Base-by-base conservation (phyloP, 192 early-diverging fungal species). In the Thoreauomyces humboldtii region DNA sequence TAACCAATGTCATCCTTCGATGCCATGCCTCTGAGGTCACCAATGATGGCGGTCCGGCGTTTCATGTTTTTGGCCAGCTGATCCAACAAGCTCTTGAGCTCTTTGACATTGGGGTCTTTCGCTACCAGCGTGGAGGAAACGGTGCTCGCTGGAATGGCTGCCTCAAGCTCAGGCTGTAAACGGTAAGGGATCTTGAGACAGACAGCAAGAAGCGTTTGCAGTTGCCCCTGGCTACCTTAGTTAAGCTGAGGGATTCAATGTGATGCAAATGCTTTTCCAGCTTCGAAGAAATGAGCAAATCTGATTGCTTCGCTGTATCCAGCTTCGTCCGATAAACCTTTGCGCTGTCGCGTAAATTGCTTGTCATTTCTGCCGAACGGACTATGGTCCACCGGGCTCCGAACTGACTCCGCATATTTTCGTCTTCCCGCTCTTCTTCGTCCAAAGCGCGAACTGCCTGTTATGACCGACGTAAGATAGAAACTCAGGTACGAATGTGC, bases 1-100 rank as follows among this genome's bases (percentile, higher is more conserved):
- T 27, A 7, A 70, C 87, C 86, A 51, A 95, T 89, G 57, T 95
- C 91, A 66, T 95, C 93, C 29, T 81, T 79, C 35, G 82, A 75
- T 0, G 89, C 81, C 7, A 83, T 57, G 34, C 85, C 74, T 67
- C 86, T 89, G 1, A 90, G 70, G 65, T 89, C 81, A 19, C 87
- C 88, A 1, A 88, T 71, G 0, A 87, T 74, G 38, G 81, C 83
- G 24, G 72, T 57, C 2, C 89, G 81, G 38, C 77, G 80, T 38
- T 77, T 82, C 22, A 80, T 74, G 70, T 88, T 84, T 21, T 78
- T 46, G 11, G 76, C 67, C 2, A 86, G 77, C 31, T 87, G 74
- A 44, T 82, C 74, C 33, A 90, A 58, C 7, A 83, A 70, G 61
- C 71, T 68, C 36, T 86, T 85, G 33, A 92, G 66, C 22, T 81